A percentile compares a stretch with the other conserved stretches of the same genome.
Conservation (phyloP, 768 basidiomycete species). For the Chiua virens region DNA sequence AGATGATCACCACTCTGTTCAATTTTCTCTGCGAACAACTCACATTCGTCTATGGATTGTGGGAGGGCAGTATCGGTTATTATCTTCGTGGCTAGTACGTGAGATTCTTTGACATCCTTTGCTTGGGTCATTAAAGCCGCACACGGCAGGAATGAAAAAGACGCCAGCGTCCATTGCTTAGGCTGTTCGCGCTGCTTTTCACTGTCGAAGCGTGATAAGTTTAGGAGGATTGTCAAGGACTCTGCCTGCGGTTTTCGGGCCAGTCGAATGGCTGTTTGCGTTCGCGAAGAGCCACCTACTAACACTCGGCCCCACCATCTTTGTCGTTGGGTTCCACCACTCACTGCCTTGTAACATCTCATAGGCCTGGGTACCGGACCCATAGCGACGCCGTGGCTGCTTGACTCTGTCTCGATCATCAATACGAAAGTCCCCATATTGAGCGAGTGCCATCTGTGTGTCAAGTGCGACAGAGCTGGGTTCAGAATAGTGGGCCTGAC, state of each 20-base stretch:
- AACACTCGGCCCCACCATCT: not conserved
- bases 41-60: not conserved
- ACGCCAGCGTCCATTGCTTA: not conserved
- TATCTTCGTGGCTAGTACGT: not conserved
- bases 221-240: not conserved
- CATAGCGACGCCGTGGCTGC: not conserved
- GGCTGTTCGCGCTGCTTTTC: not conserved
- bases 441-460: not conserved
- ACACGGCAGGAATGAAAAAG: not conserved
- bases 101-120: not conserved
- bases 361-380: not conserved
- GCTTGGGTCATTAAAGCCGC: not conserved
- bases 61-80: not conserved
- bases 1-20: not conserved
- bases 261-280: not conserved
- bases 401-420: not conserved
- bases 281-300: conserved; percentile 7
- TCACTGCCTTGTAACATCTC: not conserved
- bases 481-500: conserved; percentile 3
- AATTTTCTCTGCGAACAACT: not conserved
- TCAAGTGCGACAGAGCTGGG: not conserved
- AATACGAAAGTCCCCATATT: not conserved
- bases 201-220: not conserved
- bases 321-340: not conserved
- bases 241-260: not conserved